phyloP scores from a whole-genome alignment of 2,329 filamentous ascomycete species.

The Periconia sp. region DNA sequence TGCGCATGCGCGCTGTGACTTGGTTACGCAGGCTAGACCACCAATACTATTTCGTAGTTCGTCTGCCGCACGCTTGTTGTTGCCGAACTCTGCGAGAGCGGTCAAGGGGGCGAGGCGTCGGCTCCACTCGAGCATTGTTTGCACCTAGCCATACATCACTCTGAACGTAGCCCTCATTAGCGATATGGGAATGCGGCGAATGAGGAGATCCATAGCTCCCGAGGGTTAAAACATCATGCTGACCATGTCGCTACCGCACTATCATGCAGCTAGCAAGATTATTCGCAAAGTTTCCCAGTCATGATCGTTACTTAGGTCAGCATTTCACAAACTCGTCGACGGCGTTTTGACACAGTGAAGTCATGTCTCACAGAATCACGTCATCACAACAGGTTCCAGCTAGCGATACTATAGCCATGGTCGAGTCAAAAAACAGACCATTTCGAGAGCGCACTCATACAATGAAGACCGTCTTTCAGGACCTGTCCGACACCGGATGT shows the following conservation, averaged over 20 bases:
- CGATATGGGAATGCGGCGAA: too few species aligned
- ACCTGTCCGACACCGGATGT: conserved; percentile 16
- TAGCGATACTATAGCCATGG: conserved; percentile 20
- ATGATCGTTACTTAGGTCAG: neutral
- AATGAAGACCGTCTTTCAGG: conserved; percentile 1
- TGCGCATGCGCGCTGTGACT: conserved; percentile 27
- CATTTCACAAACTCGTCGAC: conserved; percentile 5
- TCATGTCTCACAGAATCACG: conserved; percentile 9
- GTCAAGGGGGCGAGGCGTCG: neutral
- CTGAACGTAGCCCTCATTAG: too few species aligned
- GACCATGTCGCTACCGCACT: neutral
- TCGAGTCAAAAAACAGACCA: conserved; percentile 11
- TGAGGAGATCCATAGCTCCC: too few species aligned
- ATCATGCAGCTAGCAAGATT: conserved; percentile 1
- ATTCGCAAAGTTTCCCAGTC: conserved; percentile 14
- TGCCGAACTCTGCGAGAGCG: neutral
- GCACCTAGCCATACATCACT: too few species aligned
- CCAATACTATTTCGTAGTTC: conserved; percentile 14
- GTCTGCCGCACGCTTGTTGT: neutral
- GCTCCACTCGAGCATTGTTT: neutral
- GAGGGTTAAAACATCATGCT: too few species aligned
- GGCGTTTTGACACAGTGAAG: conserved; percentile 1
- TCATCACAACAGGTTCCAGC: conserved; percentile 11
- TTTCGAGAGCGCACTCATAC: conserved; percentile 11
- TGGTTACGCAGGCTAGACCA: conserved; percentile 23